These are phyloP conservation scores for Mediolabrus comicus DNA, from an alignment of 108 stramenopile species.

Conservation along the genomic window DNA sequence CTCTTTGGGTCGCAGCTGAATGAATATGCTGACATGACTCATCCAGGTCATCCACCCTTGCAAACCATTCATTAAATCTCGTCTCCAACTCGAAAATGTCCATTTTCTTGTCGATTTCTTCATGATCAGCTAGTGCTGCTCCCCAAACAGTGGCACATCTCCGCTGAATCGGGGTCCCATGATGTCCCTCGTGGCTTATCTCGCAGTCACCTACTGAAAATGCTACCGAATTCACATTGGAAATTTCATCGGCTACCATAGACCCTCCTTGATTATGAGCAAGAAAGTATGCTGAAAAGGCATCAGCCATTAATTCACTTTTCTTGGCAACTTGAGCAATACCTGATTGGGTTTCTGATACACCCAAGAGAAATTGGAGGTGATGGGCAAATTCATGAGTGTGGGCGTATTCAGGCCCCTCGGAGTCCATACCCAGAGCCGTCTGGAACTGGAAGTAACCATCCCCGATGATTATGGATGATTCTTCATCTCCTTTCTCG, in stretches of 20 bases:
- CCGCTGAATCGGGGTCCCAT: constrained; percentile 41
- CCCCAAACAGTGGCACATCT: constrained; percentile 45
- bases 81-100: constrained; percentile 6
- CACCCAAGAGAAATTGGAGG: constrained; percentile 14
- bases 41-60: constrained; percentile 8
- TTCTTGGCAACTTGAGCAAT: constrained; percentile 9
- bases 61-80: constrained; percentile 28
- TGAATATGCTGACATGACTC: constrained; percentile 9
- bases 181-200: constrained; percentile 18
- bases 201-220: constrained; percentile 45
- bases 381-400: constrained; percentile 39
- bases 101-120: neutral
- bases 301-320: constrained; percentile 40
- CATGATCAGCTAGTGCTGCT: constrained; percentile 19
- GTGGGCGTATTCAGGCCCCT: constrained; percentile 34
- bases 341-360: neutral
- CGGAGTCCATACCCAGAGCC: neutral
- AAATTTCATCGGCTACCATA: constrained; percentile 32
- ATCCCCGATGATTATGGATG: constrained; percentile 42
- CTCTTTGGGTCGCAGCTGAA: neutral
- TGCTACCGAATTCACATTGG: constrained; percentile 25
- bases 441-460: constrained; percentile 39
- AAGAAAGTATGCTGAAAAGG: constrained; percentile 46
- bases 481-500: constrained; percentile 2
- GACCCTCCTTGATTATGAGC: constrained; percentile 29